Evolutionary conservation across 495 filamentous ascomycete genomes (phyloP), one percentile per base, ranked within the genome.

Genomic region (Trichoderma parareesei): DNA sequence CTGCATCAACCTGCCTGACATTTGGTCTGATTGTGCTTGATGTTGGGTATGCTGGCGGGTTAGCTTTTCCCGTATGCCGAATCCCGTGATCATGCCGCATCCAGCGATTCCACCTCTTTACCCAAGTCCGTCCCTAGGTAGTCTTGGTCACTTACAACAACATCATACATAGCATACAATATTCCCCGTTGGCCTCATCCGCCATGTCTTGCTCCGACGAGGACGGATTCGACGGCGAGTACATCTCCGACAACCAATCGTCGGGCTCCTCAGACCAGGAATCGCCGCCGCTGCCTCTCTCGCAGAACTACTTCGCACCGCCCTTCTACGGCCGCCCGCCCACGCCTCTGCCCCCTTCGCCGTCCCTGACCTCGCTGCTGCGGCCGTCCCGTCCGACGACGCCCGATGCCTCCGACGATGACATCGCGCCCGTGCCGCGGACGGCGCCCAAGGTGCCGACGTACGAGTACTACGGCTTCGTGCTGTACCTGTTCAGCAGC

Each of bases 391-490:
- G 94, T 27, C 93, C 93, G 0, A 94, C 90, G 0, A 98, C 94
- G 0, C 93, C 94, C 6, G 92, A 97, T 72, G 88, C 85, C 65
- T 96, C 91, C 0, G 92, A 95, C 78, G 88, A 90, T 62, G 93
- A 94, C 61, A 83, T 88, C 43, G 86, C 86, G 53, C 89, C 89
- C 0, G 86, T 97, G 14, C 91, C 94, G 1, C 88, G 92, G 43
- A 94, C 92, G 16, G 88, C 88, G 53, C 94, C 94, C 0, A 93
- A 92, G 69, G 92, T 98, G 1, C 94, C 94, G 9, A 98, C 94
- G 0, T 98, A 98, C 75, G 94, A 98, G 72, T 98, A 98, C 82
- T 98, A 98, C 73, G 94, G 94, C 67, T 98, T 98, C 77, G 93
- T 94, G 61, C 82, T 98, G 37, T 98, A 98, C 74, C 82, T 98